Base-by-base conservation (phyloP, 2,329 filamentous ascomycete genomes). In the Calonectria pauciramosa region DNA sequence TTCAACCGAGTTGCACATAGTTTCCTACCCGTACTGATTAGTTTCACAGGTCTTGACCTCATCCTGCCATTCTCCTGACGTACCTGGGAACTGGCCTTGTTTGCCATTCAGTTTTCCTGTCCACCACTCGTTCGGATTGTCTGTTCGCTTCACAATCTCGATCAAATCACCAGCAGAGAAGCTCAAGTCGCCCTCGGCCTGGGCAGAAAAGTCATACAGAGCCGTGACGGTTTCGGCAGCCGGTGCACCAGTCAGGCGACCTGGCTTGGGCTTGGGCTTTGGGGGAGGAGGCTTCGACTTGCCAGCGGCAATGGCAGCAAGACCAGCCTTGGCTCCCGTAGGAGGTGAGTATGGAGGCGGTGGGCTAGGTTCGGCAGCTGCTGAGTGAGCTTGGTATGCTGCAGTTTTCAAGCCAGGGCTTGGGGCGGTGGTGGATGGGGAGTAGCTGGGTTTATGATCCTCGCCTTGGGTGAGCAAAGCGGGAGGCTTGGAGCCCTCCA, bases 91-190 rank as follows among this genome's bases (percentile, higher is more conserved):
- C 83, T 99, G 96, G 32, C 97, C 97, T 82, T 94, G 89, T 86
- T 93, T 94, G 64, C 94, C 95, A 73, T 94, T 89, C 69, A 98
- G 83, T 83, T 92, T 94, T 47, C 97, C 97, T 11, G 90, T 93
- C 97, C 97, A 99, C 97, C 97, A 99, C 85, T 99, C 97, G 80
- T 99, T 99, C 67, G 95, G 93, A 81, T 98, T 98, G 76, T 91
- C 89, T n/a, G 95, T 98, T 79, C 95, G 91, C 74, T 90, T 90
- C 3, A 97, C 84, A 79, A 99, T 96, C 84, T 99, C 96, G 81
- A 99, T 99, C 6, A 94, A 87, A 76, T 99, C 97, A 7, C 96
- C 96, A 0, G 95, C 92, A 23, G 90, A 91, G 87, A 99, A 99
- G 81, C 95, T 98, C 76, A 99, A 87, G 83, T 99, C 97, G 4